Conservation (phyloP, 2,329 filamentous ascomycete species). For the Emericellopsis atlantica region DNA sequence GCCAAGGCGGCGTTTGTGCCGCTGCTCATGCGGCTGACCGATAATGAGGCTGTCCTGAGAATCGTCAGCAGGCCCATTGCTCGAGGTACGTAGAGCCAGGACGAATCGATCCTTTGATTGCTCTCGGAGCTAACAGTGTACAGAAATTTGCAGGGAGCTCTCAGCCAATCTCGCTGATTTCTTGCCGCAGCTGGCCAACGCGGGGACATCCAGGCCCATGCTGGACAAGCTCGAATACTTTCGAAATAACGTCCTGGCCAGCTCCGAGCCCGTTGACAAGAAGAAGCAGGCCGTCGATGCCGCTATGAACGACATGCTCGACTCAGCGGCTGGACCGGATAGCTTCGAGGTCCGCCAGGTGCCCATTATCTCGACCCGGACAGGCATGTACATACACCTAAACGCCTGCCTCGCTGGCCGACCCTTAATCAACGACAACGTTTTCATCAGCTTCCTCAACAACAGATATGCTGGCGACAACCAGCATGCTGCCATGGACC, state of each 20-base stretch:
- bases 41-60: slow-evolving; percentile 42
- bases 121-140: background rate
- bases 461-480: slow-evolving; percentile 78
- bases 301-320: slow-evolving; percentile 42
- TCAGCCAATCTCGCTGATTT: slow-evolving; percentile 39
- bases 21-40: slow-evolving; percentile 47
- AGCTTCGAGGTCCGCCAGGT: slow-evolving; percentile 48
- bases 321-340: slow-evolving; percentile 43
- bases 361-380: slow-evolving; percentile 61
- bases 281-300: slow-evolving; percentile 34
- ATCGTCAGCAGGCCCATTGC: slow-evolving; percentile 38
- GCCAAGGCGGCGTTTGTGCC: slow-evolving; percentile 52
- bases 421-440: slow-evolving; percentile 70
- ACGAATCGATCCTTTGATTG: background rate
- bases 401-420: slow-evolving; percentile 70
- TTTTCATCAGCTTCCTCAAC: slow-evolving; percentile 67
- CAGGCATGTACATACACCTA: slow-evolving; percentile 74
- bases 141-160: slow-evolving; percentile 34
- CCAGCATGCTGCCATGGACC: slow-evolving; percentile 64
- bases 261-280: slow-evolving; percentile 40
- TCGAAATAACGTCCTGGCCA: slow-evolving; percentile 40
- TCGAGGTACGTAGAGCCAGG: slow-evolving; percentile 28
- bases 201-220: slow-evolving; percentile 38
- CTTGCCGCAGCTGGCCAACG: slow-evolving; percentile 40
- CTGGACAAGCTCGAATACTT: slow-evolving; percentile 43